Evolutionary conservation across 2,329 filamentous ascomycete genomes (phyloP).

Genomic region (Dryadomyces quercus-mongolicae): DNA sequence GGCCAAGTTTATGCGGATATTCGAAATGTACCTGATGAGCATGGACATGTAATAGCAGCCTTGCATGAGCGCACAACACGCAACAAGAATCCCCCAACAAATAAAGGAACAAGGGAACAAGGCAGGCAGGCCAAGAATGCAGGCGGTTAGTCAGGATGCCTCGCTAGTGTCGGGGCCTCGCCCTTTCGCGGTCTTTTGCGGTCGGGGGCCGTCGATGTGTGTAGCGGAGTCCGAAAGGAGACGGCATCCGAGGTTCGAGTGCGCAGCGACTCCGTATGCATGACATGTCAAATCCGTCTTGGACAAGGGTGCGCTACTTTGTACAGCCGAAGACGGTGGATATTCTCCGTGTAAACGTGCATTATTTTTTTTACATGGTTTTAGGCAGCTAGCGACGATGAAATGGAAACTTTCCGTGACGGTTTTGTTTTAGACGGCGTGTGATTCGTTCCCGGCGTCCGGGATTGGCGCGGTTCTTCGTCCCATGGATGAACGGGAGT

Average conservation of each 20-base stretch:
- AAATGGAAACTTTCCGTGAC: too few relatives aligned
- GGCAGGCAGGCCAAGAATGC: too few relatives aligned
- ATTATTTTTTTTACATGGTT: neutral
- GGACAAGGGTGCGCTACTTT: too few relatives aligned
- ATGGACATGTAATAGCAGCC: slow-evolving; percentile 50
- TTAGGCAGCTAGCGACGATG: neutral
- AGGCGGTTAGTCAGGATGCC: neutral
- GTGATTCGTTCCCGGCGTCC: neutral
- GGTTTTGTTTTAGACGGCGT: neutral
- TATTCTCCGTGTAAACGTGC: too few relatives aligned
- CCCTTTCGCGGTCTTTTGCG: neutral
- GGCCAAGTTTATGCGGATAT: slow-evolving; percentile 93
- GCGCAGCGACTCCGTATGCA: too few relatives aligned
- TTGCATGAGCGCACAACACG: neutral
- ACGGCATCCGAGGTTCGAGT: neutral
- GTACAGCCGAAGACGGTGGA: too few relatives aligned
- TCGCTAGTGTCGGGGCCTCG: neutral
- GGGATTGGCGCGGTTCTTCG: neutral
- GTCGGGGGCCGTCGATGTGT: too few relatives aligned
- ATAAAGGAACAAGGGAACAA: too few relatives aligned
- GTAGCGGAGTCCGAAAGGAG: too few relatives aligned
- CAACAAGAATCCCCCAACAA: too few relatives aligned
- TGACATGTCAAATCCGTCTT: too few relatives aligned
- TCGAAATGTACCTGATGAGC: slow-evolving; percentile 84
- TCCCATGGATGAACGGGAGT: too few relatives aligned